Evolutionary conservation across 1,284 basidiomycete species (phyloP).

Genomic region (Pseudozyma sp.): DNA sequence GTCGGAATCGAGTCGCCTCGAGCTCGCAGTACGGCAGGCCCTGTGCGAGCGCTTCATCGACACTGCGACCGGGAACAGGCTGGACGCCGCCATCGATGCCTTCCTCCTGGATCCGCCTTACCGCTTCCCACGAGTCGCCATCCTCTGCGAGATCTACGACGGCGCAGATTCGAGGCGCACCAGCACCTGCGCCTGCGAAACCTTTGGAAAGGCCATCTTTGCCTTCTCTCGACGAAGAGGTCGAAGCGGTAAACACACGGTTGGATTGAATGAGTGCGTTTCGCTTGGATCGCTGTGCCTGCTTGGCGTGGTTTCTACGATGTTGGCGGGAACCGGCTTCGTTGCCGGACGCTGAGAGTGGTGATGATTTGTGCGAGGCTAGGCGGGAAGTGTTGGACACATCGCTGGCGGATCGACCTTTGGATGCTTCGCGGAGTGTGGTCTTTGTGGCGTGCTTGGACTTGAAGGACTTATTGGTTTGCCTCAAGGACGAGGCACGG

Average conservation of each 20-base stretch:
- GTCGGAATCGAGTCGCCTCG: slow-evolving; percentile 83
- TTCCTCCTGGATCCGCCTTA: slow-evolving; percentile 76
- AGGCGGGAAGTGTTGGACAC: slow-evolving; percentile 30
- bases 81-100: slow-evolving; percentile 73
- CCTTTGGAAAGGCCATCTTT: slow-evolving; percentile 71
- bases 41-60: slow-evolving; percentile 43
- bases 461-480: slow-evolving; percentile 67
- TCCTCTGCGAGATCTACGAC: slow-evolving; percentile 82
- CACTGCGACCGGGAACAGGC: slow-evolving; percentile 53
- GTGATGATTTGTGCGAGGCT: slow-evolving; percentile 52
- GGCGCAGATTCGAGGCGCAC: slow-evolving; percentile 82
- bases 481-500: slow-evolving; percentile 58
- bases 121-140: slow-evolving; percentile 73
- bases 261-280: slow-evolving; percentile 59
- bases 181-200: slow-evolving; percentile 72
- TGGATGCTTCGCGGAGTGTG: slow-evolving; percentile 53
- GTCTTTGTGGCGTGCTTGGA: slow-evolving; percentile 66
- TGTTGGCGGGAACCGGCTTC: slow-evolving; percentile 55
- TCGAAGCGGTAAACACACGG: slow-evolving; percentile 48
- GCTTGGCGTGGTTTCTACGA: slow-evolving; percentile 63
- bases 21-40: slow-evolving; percentile 54
- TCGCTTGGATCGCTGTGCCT: slow-evolving; percentile 61
- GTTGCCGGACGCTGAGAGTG: slow-evolving; percentile 54
- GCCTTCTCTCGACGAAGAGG: slow-evolving; percentile 27
- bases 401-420: slow-evolving; percentile 49